Base-by-base conservation (phyloP, 306 rosid genomes). In the Vigna radiata region DNA sequence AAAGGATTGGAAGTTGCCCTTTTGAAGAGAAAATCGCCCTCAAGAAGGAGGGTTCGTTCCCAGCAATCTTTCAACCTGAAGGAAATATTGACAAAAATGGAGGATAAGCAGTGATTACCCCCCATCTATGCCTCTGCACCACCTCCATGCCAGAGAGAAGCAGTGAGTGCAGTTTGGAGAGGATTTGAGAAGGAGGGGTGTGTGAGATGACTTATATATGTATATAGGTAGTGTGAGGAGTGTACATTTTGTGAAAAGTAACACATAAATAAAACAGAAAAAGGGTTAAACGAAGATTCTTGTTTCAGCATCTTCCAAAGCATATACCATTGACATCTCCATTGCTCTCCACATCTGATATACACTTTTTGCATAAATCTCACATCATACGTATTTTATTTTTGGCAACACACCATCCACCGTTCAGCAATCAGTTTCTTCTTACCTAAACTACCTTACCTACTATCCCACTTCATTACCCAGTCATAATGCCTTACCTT, bases 1-100 rank as follows among this genome's bases (percentile, higher is more conserved):
- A 89, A 91, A 93, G 98, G 91, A 84, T 87, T 87, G 68, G 81
- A 88, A 87, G 97, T 91, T 93, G 98, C 98, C 98, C 97, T 87
- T 68, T 52, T 59, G 59, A 46, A 75, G 85, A 81, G 85, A 84
- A 86, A 87, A 58, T 81, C 81, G 70, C 82, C 88, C 44, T 68
- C 56, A 81, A 77, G 75, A 81, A 86, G 83, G 78, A 84, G 73
- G 83, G 66, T 82, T 81, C 83, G 68, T 76, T 84, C 61, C 75
- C 76, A 69, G 76, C 76, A 49, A 76, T 62, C 44, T 74, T 80
- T 60, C 63, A 59, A 21, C 78, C 29, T 69, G 43, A 43, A 66
- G 73, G 52, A 54, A 69, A 44, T 69, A 49, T 33, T 14, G 58
- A 31, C 52, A 18, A 47, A 43, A 25, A 71, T 68, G 60, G 47